Conservation (phyloP, 2,329 filamentous ascomycete species). For the Clathrospora elynae region DNA sequence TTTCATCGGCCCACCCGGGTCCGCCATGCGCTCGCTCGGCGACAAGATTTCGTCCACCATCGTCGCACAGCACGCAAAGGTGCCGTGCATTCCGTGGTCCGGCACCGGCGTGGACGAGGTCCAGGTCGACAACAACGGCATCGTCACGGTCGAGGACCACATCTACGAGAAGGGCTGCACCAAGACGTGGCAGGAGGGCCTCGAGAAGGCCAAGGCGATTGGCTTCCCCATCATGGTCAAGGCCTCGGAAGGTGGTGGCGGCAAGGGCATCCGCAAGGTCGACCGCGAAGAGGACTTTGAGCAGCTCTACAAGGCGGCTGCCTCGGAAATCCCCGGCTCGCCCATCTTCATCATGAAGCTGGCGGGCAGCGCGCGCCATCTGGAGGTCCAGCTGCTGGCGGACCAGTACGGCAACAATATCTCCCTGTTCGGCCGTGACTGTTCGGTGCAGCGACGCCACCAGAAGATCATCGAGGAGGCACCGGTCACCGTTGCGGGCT, state of each 20-base stretch:
- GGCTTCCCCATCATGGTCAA: constrained; percentile 99
- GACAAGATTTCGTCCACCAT: constrained; percentile 99
- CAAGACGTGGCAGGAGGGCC: constrained; percentile 84
- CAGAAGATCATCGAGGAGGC: constrained; percentile 99
- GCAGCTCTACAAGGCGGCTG: constrained; percentile 89
- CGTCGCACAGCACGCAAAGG: constrained; percentile 93
- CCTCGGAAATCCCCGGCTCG: constrained; percentile 95
- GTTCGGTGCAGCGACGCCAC: constrained; percentile 95
- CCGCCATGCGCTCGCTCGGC: constrained; percentile 97
- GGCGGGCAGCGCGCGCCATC: constrained; percentile 90
- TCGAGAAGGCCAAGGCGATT: constrained; percentile 83
- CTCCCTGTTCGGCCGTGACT: constrained; percentile 97
- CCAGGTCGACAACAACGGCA: constrained; percentile 75
- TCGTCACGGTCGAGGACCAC: constrained; percentile 88
- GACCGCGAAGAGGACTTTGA: constrained; percentile 82
- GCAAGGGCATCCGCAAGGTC: constrained; percentile 98
- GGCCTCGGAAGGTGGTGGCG: constrained; percentile 98
- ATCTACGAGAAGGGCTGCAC: constrained; percentile 92
- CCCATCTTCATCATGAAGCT: constrained; percentile 99
- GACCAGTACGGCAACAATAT: constrained; percentile 99
- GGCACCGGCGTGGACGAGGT: constrained; percentile 89
- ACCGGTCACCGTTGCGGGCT: constrained; percentile 92
- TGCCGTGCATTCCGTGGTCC: constrained; percentile 99
- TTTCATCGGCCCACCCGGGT: constrained; percentile 97
- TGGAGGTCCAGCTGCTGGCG: constrained; percentile 95